These are phyloP conservation scores for Fusarium poae DNA, from an alignment of 2,329 filamentous ascomycete species.

Conservation along the genomic window DNA sequence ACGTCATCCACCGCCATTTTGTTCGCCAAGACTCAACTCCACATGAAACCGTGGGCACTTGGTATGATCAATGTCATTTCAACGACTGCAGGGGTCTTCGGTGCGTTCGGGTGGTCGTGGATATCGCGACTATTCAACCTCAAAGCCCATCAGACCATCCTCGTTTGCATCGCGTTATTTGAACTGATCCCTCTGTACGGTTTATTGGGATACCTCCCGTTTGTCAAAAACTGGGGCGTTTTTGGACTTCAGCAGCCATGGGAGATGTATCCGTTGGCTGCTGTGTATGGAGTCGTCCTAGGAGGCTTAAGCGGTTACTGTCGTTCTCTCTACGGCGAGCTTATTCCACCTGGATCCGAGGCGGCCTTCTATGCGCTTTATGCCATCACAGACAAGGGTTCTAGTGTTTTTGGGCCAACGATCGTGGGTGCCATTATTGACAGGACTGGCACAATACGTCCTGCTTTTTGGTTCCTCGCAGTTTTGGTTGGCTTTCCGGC, in stretches of 20 bases:
- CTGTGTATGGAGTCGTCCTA: slow-evolving; percentile 92
- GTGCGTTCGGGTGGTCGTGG: slow-evolving; percentile 90
- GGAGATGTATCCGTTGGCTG: slow-evolving; percentile 96
- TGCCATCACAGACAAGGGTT: slow-evolving; percentile 97
- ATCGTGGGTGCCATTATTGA: slow-evolving; percentile 96
- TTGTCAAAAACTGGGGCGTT: slow-evolving; percentile 79
- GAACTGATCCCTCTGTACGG: slow-evolving; percentile 95
- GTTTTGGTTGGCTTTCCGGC: slow-evolving; percentile 86
- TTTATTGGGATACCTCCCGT: slow-evolving; percentile 86
- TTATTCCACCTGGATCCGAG: slow-evolving; percentile 94
- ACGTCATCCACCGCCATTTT: slow-evolving; percentile 94
- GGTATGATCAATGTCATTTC: slow-evolving; percentile 95
- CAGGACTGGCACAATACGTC: slow-evolving; percentile 80
- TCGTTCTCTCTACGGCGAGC: slow-evolving; percentile 89
- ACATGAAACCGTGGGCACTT: slow-evolving; percentile 89
- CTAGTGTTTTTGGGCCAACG: slow-evolving; percentile 90
- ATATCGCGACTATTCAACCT: slow-evolving; percentile 78
- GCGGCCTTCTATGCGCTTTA: slow-evolving; percentile 97
- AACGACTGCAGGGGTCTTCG: slow-evolving; percentile 84
- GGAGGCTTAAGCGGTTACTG: slow-evolving; percentile 95
- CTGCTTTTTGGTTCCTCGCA: slow-evolving; percentile 93
- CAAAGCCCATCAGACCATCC: slow-evolving; percentile 86
- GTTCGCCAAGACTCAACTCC: slow-evolving; percentile 92
- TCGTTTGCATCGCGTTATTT: slow-evolving; percentile 91
- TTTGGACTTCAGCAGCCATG: slow-evolving; percentile 91